Evolutionary conservation across 768 basidiomycete genomes (phyloP).

Genomic region (Dentipellis fragilis): DNA sequence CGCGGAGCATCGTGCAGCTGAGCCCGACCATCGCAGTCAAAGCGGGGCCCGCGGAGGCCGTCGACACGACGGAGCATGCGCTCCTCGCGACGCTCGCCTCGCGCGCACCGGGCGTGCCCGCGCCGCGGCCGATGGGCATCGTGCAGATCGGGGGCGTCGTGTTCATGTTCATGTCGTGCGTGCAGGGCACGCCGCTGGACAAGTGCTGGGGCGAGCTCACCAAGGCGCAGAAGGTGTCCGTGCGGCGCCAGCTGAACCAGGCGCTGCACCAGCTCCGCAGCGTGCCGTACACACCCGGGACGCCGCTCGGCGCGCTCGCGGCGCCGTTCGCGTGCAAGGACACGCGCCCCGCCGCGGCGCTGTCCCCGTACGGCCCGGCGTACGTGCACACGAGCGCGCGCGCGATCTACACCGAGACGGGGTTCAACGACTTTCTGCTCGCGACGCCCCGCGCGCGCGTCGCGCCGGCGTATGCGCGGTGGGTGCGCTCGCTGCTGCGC

Average conservation of each 20-base stretch:
- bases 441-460: background rate
- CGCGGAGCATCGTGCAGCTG: background rate
- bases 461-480: background rate
- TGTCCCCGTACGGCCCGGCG: background rate
- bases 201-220: background rate
- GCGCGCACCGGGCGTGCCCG: background rate
- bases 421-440: background rate
- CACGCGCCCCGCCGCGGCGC: background rate
- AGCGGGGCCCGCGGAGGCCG: background rate
- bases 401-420: background rate
- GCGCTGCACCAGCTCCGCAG: background rate
- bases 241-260: background rate
- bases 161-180: background rate
- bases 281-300: background rate
- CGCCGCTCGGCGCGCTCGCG: background rate
- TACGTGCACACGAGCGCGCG: background rate
- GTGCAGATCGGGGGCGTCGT: background rate
- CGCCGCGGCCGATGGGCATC: background rate
- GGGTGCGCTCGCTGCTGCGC: background rate
- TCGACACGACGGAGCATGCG: background rate
- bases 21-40: background rate
- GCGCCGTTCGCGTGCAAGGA: background rate
- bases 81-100: background rate
- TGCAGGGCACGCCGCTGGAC: background rate
- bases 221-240: background rate